Conservation (phyloP, 768 basidiomycete species). For the Ramaria rubella region DNA sequence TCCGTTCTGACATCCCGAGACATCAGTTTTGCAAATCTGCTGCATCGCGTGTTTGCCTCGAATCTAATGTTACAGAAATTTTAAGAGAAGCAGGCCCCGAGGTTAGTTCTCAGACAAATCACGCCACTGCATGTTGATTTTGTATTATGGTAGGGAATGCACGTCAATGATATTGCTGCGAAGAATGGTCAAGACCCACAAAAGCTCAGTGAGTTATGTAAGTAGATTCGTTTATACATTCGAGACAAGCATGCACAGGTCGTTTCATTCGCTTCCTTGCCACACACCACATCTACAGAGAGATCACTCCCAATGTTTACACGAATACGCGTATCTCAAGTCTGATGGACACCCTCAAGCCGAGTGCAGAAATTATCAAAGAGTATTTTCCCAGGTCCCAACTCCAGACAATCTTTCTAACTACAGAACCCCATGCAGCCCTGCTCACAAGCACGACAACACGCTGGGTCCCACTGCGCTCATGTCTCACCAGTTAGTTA, state of each 20-base stretch:
- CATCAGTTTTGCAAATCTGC: constrained; percentile 18
- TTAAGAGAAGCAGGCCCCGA: constrained; percentile 34
- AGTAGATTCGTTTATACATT: background rate
- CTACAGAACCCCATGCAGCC: constrained; percentile 32
- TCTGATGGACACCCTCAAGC: constrained; percentile 57
- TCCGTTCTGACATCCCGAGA: background rate
- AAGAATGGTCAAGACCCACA: background rate
- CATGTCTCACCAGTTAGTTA: constrained; percentile 27
- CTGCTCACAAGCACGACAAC: constrained; percentile 58
- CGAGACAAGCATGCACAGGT: constrained; percentile 31
- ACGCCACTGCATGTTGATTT: too few species aligned
- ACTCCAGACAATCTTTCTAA: background rate
- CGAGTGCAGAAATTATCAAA: constrained; percentile 40
- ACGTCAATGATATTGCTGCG: constrained; percentile 2
- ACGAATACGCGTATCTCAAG: constrained; percentile 53
- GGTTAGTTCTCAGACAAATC: constrained; percentile 14
- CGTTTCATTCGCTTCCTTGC: constrained; percentile 72
- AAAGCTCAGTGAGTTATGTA: background rate
- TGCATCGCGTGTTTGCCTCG: constrained; percentile 22
- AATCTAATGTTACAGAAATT: constrained; percentile 34
- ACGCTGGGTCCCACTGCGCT: constrained; percentile 65
- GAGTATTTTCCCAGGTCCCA: constrained; percentile 30
- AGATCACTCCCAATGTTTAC: constrained; percentile 66
- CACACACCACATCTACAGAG: constrained; percentile 69
- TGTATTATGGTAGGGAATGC: background rate